Evolutionary conservation across 108 stramenopile genomes (phyloP).

Genomic region (Conticribra weissflogii): DNA sequence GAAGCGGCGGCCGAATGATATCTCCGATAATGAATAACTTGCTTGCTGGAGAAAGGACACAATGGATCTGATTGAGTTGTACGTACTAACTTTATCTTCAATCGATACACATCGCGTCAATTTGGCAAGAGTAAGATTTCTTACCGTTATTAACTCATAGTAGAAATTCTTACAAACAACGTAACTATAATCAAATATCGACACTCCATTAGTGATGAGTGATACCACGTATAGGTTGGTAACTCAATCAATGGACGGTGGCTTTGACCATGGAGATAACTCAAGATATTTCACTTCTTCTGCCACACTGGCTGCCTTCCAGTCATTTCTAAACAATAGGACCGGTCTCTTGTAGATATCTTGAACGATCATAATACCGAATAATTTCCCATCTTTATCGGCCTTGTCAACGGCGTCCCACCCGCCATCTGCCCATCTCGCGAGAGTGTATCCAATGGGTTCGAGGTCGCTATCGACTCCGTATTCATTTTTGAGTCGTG

Average conservation of each 20-base stretch:
- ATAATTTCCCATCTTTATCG: conserved; percentile 88
- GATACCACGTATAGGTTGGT: too few relatives aligned
- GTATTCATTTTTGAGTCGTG: conserved; percentile 91
- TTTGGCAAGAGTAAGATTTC: too few relatives aligned
- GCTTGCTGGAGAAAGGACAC: too few relatives aligned
- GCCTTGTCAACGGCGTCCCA: conserved; percentile 95
- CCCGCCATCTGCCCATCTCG: conserved; percentile 92
- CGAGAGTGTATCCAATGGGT: conserved; percentile 86
- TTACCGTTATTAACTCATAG: too few relatives aligned
- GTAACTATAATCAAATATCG: neutral
- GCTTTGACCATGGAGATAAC: conserved; percentile 74
- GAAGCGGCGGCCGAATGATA: too few relatives aligned
- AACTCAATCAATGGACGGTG: conserved; percentile 65
- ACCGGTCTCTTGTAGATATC: conserved; percentile 93
- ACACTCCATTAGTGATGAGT: neutral
- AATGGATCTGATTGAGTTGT: too few relatives aligned
- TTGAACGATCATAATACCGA: conserved; percentile 91
- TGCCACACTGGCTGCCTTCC: conserved; percentile 87
- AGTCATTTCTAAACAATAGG: conserved; percentile 93
- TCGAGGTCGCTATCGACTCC: conserved; percentile 87
- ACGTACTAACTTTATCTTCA: too few relatives aligned
- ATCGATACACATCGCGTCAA: too few relatives aligned
- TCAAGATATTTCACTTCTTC: conserved; percentile 80
- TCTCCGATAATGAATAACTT: too few relatives aligned
- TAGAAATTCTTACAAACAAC: too few relatives aligned